Conservation (phyloP, 352 stramenopile genomes). For the Globisporangium acanthophoron region DNA sequence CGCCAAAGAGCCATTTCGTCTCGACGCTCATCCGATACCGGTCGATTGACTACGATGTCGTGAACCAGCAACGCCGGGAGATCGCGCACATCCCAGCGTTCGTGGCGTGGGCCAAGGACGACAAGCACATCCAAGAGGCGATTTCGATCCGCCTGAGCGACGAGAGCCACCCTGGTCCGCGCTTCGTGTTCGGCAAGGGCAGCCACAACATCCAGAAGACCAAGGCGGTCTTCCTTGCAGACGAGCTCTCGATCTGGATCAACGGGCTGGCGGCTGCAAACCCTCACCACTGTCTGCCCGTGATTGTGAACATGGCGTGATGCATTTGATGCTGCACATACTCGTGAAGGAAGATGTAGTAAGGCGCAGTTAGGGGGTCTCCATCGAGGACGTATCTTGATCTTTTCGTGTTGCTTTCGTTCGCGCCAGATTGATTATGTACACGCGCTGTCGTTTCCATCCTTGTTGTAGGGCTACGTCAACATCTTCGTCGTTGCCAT, state of each 20-base stretch:
- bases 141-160: conserved; percentile 38
- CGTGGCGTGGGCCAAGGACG: conserved; percentile 53
- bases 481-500: too few relatives aligned
- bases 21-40: conserved; percentile 25
- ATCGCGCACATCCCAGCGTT: conserved; percentile 32
- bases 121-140: conserved; percentile 32
- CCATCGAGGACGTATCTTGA: too few relatives aligned
- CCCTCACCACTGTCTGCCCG: too few relatives aligned
- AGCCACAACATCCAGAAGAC: conserved; percentile 82
- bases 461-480: too few relatives aligned
- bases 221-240: conserved; percentile 32
- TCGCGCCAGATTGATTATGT: too few relatives aligned
- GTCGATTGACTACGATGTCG: conserved; percentile 37
- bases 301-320: too few relatives aligned
- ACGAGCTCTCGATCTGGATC: conserved; percentile 32
- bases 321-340: too few relatives aligned
- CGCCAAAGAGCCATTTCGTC: conserved; percentile 13
- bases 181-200: conserved; percentile 38
- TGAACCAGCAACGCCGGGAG: conserved; percentile 23
- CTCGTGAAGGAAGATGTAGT: too few relatives aligned
- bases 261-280: not conserved
- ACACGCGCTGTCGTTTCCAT: too few relatives aligned
- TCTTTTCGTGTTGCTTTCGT: too few relatives aligned
- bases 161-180: conserved; percentile 22
- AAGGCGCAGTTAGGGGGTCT: too few relatives aligned